Percentiles rank a stretch among this genome's conserved stretches.
These are phyloP conservation scores for Wickerhamomyces subpelliculosus DNA, from an alignment of 805 yeast genomes.

Conservation along the genomic window DNA sequence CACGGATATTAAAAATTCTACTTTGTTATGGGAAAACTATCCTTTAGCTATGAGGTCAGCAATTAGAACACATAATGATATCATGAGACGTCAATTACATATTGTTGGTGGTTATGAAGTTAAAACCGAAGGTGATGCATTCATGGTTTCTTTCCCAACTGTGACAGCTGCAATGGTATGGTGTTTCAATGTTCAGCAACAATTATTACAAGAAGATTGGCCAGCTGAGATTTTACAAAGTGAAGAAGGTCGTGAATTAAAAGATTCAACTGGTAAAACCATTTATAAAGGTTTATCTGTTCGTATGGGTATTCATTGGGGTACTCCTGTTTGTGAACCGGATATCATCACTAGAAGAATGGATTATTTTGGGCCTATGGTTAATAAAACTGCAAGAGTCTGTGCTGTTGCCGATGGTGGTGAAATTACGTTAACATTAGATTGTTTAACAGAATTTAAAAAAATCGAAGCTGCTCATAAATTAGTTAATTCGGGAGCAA, in stretches of 20 bases:
- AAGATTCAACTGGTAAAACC: conserved; percentile 49
- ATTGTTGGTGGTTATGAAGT: conserved; percentile 97
- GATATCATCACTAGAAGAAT: conserved; percentile 94
- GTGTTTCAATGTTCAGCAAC: conserved; percentile 91
- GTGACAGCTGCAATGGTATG: conserved; percentile 86
- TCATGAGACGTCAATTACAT: conserved; percentile 90
- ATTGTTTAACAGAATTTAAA: conserved; percentile 67
- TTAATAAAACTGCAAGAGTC: conserved; percentile 88
- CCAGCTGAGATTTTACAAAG: conserved; percentile 85
- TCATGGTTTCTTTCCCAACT: conserved; percentile 94
- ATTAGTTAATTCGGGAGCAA: conserved; percentile 19
- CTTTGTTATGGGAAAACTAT: conserved; percentile 85
- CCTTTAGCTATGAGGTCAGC: conserved; percentile 97
- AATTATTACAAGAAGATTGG: conserved; percentile 84
- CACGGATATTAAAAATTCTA: conserved; percentile 94
- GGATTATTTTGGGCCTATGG: conserved; percentile 99
- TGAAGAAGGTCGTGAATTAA: conserved; percentile 75
- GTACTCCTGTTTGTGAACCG: conserved; percentile 90
- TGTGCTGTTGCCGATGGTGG: conserved; percentile 97
- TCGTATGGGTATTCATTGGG: conserved; percentile 99
- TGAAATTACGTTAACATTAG: conserved; percentile 83
- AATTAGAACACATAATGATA: conserved; percentile 84
- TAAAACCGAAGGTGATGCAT: conserved; percentile 98
- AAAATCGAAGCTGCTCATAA: conserved; percentile 40
- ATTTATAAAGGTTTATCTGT: conserved; percentile 89